phyloP scores from a whole-genome alignment of 495 filamentous ascomycete species.

The Xylaria telfairii region DNA sequence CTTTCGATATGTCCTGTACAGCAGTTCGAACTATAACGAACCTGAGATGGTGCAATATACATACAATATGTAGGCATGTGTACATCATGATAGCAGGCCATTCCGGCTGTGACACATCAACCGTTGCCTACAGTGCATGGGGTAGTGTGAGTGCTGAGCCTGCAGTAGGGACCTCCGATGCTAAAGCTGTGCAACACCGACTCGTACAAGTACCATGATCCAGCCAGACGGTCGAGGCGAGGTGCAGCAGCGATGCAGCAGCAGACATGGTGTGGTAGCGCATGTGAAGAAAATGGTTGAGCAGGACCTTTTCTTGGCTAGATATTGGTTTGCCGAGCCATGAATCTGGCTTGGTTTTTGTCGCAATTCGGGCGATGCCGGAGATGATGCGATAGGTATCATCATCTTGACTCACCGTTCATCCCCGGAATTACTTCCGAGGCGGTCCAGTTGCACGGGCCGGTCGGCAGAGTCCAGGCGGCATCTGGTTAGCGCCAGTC shows the following conservation, averaged over 20 bases:
- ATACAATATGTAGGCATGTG: too few species aligned
- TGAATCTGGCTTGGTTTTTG: neutral
- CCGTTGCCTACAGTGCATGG: neutral
- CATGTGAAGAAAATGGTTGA: neutral
- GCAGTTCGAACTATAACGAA: neutral
- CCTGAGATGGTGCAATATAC: neutral
- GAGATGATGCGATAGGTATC: slow-evolving; percentile 17
- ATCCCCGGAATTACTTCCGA: neutral
- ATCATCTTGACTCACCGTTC: neutral
- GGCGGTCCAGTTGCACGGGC: slow-evolving; percentile 7
- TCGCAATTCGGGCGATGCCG: slow-evolving; percentile 25
- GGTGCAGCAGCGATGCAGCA: neutral
- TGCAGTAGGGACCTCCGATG: neutral
- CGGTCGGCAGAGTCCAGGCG: slow-evolving; percentile 1
- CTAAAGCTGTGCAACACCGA: slow-evolving; percentile 17
- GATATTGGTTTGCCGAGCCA: slow-evolving; percentile 2
- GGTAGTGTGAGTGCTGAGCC: neutral
- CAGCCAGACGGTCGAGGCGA: slow-evolving; percentile 19
- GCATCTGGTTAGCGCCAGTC: too few species aligned
- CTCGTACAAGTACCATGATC: neutral
- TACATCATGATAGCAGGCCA: neutral
- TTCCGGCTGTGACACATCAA: neutral
- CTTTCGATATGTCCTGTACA: neutral
- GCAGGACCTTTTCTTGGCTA: slow-evolving; percentile 1
- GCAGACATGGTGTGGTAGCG: slow-evolving; percentile 4